These are phyloP conservation scores for Acanthamoeba healyi DNA, from an alignment of 208 protist genomes.

Conservation along the genomic window DNA sequence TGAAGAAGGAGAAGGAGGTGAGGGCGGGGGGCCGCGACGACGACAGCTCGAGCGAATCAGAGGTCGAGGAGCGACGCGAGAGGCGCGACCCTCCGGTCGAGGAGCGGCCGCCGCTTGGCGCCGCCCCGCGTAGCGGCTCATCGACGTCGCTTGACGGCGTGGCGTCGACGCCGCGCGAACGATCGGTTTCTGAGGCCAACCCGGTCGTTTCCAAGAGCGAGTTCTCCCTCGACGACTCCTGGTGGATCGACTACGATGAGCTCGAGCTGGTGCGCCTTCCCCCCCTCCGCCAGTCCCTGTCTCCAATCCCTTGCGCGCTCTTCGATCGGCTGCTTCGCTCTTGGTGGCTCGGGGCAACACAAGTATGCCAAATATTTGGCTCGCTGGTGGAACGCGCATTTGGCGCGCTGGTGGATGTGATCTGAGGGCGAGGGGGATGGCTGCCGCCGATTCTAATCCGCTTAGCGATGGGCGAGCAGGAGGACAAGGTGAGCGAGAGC, in stretches of 20 bases:
- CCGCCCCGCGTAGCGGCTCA: not conserved
- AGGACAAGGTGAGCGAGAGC: slow-evolving; percentile 59
- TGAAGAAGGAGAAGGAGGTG: slow-evolving; percentile 60
- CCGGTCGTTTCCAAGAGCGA: slow-evolving; percentile 33
- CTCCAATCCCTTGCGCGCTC: no score
- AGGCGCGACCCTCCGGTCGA: not conserved
- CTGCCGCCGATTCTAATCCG: not conserved
- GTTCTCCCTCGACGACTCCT: slow-evolving; percentile 59
- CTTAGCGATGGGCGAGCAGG: not conserved
- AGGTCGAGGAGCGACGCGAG: slow-evolving; percentile 19
- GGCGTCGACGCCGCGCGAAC: not conserved
- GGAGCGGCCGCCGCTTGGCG: not conserved
- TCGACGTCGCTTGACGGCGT: not conserved
- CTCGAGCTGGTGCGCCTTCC: not conserved
- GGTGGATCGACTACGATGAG: slow-evolving; percentile 72
- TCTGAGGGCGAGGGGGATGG: not conserved
- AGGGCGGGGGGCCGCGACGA: not conserved
- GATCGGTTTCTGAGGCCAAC: not conserved
- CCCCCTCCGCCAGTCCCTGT: not conserved
- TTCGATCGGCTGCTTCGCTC: not conserved
- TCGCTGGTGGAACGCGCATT: not conserved
- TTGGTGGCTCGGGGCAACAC: not conserved
- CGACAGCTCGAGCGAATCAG: slow-evolving; percentile 6
- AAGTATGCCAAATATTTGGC: slow-evolving; percentile 6
- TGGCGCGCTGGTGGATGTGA: not conserved